A percentile compares a stretch with the other conserved stretches of the same genome.
These are phyloP conservation scores for Lentinula novae-zelandiae DNA, from an alignment of 1,284 basidiomycete species.

Conservation along the genomic window DNA sequence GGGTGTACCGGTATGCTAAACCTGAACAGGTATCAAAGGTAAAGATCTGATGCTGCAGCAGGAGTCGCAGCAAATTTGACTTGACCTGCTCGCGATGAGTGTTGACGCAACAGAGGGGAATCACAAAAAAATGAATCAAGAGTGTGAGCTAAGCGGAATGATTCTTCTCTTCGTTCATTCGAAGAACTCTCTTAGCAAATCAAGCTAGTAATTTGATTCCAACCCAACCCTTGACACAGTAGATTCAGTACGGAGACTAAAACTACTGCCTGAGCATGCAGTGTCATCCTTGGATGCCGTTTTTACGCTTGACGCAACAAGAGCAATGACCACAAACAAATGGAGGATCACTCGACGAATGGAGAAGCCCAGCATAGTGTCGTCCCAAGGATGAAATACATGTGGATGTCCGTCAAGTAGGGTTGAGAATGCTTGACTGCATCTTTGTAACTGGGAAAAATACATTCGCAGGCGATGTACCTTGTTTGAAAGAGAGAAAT, in stretches of 20 bases:
- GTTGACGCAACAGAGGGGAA: background rate
- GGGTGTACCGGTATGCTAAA: background rate
- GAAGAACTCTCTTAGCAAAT: background rate
- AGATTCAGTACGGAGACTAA: background rate
- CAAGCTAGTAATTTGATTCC: background rate
- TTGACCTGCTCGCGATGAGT: background rate
- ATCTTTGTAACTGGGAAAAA: too few relatives aligned
- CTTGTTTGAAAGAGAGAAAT: too few relatives aligned
- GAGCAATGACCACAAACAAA: background rate
- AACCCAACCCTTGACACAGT: background rate
- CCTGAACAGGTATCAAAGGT: background rate
- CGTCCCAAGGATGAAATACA: background rate
- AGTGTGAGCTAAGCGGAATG: background rate
- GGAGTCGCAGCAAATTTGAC: background rate
- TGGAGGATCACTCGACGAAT: background rate
- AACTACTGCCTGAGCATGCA: background rate
- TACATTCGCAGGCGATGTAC: too few relatives aligned
- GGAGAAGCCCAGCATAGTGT: background rate
- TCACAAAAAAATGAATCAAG: background rate
- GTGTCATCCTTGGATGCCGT: constrained; percentile 1
- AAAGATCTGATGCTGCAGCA: background rate
- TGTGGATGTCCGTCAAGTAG: background rate
- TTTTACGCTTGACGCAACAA: background rate
- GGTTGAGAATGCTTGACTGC: background rate
- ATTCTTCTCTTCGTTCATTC: background rate